These are phyloP conservation scores for Plasmodium gaboni DNA, from an alignment of 169 alveolate genomes.

Conservation along the genomic window DNA sequence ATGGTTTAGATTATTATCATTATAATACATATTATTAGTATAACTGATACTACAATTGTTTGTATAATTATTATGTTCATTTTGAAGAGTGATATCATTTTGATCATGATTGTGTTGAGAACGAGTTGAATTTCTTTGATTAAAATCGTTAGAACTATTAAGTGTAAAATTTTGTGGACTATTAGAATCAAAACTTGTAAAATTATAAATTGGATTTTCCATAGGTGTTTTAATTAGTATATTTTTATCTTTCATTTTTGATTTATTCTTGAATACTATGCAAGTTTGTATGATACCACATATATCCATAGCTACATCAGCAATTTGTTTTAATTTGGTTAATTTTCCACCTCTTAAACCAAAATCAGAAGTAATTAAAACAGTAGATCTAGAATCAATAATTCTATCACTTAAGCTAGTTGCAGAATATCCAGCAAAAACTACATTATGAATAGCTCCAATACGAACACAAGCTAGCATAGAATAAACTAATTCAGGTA, in stretches of 20 bases:
- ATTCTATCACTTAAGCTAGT: conserved; percentile 94
- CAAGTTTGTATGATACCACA: conserved; percentile 83
- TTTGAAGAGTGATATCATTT: too few species aligned
- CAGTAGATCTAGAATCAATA: conserved; percentile 89
- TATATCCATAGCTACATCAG: conserved; percentile 90
- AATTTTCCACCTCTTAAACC: conserved; percentile 93
- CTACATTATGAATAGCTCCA: conserved; percentile 98
- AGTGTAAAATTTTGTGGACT: too few species aligned
- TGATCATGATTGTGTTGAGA: too few species aligned
- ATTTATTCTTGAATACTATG: conserved; percentile 87
- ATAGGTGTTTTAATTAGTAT: conserved; percentile 10
- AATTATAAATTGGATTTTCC: conserved; percentile 28
- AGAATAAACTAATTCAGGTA: conserved; percentile 93
- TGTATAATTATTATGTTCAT: too few species aligned
- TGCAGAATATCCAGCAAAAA: conserved; percentile 98
- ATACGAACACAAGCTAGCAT: conserved; percentile 98
- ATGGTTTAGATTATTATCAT: too few species aligned
- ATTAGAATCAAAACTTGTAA: conserved; percentile 13
- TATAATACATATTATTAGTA: too few species aligned
- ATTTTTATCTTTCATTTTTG: conserved; percentile 22
- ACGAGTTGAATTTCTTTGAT: too few species aligned
- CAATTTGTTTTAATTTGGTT: conserved; percentile 87
- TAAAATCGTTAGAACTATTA: too few species aligned
- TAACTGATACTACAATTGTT: too few species aligned
- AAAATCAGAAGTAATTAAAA: conserved; percentile 92